phyloP scores from a whole-genome alignment of 2,329 filamentous ascomycete species.

The Trichoderma atroviride region DNA sequence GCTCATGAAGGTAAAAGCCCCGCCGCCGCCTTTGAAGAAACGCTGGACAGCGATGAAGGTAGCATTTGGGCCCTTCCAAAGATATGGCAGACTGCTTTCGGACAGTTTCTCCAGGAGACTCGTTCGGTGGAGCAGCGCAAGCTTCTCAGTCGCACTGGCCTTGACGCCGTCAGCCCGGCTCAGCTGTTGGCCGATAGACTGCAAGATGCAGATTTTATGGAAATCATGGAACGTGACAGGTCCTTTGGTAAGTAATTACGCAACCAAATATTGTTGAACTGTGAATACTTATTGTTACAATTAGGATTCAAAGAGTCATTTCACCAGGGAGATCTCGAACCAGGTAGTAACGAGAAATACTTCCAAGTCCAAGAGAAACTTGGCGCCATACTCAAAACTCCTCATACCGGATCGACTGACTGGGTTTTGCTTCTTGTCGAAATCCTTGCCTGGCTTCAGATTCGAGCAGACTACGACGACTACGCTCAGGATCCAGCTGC shows the following conservation, averaged over 20 bases:
- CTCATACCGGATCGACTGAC: conserved; percentile 28
- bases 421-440: conserved; percentile 34
- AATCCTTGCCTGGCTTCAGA: conserved; percentile 32
- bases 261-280: neutral
- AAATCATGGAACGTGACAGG: conserved; percentile 35
- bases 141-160: conserved; percentile 20
- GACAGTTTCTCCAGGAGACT: conserved; percentile 24
- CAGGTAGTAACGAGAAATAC: conserved; percentile 31
- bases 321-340: conserved; percentile 36
- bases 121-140: neutral
- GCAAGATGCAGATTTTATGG: conserved; percentile 27
- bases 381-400: conserved; percentile 26
- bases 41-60: conserved; percentile 25
- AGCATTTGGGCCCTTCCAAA: conserved; percentile 32
- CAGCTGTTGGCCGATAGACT: conserved; percentile 23
- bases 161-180: neutral
- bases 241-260: conserved; percentile 29
- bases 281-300: neutral
- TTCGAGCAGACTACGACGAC: conserved; percentile 30
- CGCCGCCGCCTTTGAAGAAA: neutral
- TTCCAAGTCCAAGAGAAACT: conserved; percentile 30
- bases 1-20: neutral
- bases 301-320: conserved; percentile 35
- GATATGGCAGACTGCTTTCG: conserved; percentile 32
- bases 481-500: conserved; percentile 28